phyloP scores from a whole-genome alignment of 768 basidiomycete genomes.

The Kwoniella sp. region DNA sequence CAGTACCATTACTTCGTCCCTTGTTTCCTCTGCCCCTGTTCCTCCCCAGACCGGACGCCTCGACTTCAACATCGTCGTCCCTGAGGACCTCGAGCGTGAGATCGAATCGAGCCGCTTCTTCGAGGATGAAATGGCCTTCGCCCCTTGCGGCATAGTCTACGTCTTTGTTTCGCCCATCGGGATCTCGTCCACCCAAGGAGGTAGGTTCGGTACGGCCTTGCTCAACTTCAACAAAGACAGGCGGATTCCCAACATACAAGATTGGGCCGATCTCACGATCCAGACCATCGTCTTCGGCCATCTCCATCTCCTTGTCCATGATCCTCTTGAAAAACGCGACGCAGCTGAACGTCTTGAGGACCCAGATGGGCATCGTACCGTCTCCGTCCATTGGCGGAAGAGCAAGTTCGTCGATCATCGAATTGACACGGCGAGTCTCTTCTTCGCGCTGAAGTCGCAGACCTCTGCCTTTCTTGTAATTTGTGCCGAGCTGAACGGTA shows the following conservation, averaged over 20 bases:
- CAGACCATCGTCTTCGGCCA: neutral
- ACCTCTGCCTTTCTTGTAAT: conserved; percentile 44
- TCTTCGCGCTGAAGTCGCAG: conserved; percentile 41
- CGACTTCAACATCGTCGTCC: conserved; percentile 46
- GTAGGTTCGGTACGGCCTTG: conserved; percentile 21
- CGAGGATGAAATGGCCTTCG: conserved; percentile 40
- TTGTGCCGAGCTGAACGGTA: conserved; percentile 31
- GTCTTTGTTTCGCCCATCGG: neutral
- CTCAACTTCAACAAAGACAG: conserved; percentile 25
- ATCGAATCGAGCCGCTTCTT: conserved; percentile 49
- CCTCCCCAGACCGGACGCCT: conserved; percentile 14
- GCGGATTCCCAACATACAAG: conserved; percentile 27
- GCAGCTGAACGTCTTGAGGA: conserved; percentile 25
- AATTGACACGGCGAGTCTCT: conserved; percentile 23
- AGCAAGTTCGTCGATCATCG: conserved; percentile 33
- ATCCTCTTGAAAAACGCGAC: conserved; percentile 24
- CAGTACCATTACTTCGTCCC: conserved; percentile 16
- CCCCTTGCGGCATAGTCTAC: conserved; percentile 35
- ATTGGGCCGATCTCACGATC: conserved; percentile 19
- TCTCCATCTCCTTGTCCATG: conserved; percentile 14
- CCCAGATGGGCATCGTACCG: conserved; percentile 26
- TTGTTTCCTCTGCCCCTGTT: conserved; percentile 12
- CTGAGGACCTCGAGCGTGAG: conserved; percentile 41
- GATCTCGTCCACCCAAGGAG: conserved; percentile 26
- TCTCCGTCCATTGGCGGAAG: conserved; percentile 31